A percentile compares a stretch with the other conserved stretches of the same genome.
phyloP scores from a whole-genome alignment of 805 yeast genomes.

The Saturnispora kantuleensis region DNA sequence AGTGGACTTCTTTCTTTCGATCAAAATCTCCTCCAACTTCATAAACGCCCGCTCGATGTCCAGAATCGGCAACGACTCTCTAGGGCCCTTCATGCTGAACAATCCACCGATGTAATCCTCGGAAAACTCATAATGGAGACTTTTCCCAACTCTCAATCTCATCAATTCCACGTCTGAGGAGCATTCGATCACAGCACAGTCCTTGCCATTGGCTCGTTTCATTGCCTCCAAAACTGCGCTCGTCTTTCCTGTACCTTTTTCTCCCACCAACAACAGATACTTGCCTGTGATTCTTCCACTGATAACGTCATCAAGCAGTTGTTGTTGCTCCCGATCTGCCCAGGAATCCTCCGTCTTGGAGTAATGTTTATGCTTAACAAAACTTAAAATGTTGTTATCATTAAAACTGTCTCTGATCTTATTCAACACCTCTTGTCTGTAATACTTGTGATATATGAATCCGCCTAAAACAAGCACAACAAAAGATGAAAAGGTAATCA shows the following conservation, averaged over 20 bases:
- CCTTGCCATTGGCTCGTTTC: slow-evolving; percentile 48
- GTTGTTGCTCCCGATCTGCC: slow-evolving; percentile 66
- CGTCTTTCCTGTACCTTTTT: slow-evolving; percentile 81
- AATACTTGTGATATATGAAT: slow-evolving; percentile 53
- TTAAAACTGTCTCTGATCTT: slow-evolving; percentile 63
- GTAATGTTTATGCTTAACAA: slow-evolving; percentile 47
- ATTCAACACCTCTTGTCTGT: slow-evolving; percentile 45
- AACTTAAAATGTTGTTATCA: slow-evolving; percentile 49
- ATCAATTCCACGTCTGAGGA: slow-evolving; percentile 81
- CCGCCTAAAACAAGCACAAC: slow-evolving; percentile 67
- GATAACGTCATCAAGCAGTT: slow-evolving; percentile 52
- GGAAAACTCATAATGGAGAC: slow-evolving; percentile 59
- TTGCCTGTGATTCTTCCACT: slow-evolving; percentile 57
- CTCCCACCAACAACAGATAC: slow-evolving; percentile 67
- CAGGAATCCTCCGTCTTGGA: slow-evolving; percentile 36
- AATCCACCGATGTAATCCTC: slow-evolving; percentile 80
- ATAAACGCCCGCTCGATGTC: slow-evolving; percentile 79
- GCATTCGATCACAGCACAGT: slow-evolving; percentile 68
- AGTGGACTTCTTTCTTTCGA: slow-evolving; percentile 32
- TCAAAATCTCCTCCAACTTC: slow-evolving; percentile 64
- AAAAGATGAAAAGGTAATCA: slow-evolving; percentile 61
- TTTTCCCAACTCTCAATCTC: slow-evolving; percentile 65
- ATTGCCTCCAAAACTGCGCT: slow-evolving; percentile 65
- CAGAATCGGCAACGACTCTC: slow-evolving; percentile 72
- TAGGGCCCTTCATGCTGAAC: slow-evolving; percentile 72